phyloP scores from a whole-genome alignment of 768 basidiomycete genomes.

The Amanita pallidorosea region DNA sequence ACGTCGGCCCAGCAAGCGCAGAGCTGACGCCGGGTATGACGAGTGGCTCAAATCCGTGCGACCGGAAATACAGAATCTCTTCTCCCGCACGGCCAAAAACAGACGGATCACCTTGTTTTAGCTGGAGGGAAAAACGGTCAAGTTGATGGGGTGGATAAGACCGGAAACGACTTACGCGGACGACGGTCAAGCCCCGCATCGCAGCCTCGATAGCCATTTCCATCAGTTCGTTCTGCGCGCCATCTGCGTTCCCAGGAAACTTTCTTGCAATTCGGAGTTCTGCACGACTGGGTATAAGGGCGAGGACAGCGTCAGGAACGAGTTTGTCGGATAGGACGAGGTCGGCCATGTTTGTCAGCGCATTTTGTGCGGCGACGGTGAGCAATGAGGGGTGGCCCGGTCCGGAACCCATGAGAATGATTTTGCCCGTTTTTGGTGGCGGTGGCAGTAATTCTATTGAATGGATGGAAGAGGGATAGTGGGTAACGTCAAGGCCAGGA shows the following conservation, averaged over 20 bases:
- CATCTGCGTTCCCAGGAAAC: constrained; percentile 95
- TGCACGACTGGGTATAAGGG: constrained; percentile 62
- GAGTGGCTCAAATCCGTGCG: constrained; percentile 72
- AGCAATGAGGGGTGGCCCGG: constrained; percentile 92
- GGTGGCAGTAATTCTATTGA: not conserved
- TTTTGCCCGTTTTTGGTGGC: constrained; percentile 42
- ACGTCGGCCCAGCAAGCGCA: constrained; percentile 80
- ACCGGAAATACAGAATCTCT: constrained; percentile 87
- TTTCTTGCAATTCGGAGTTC: constrained; percentile 88
- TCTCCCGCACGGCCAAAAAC: constrained; percentile 93
- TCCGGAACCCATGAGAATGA: constrained; percentile 87
- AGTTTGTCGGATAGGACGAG: constrained; percentile 94
- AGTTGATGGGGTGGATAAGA: constrained; percentile 1
- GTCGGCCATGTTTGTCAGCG: constrained; percentile 72
- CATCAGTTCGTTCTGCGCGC: constrained; percentile 93
- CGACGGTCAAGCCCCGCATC: constrained; percentile 68
- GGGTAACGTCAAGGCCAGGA: not conserved
- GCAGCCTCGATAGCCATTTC: constrained; percentile 81
- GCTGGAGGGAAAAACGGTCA: constrained; percentile 24
- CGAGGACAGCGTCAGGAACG: constrained; percentile 81
- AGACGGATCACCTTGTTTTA: constrained; percentile 97
- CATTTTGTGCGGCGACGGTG: constrained; percentile 75
- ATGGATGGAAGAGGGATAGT: constrained; percentile 9
- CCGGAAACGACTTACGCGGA: constrained; percentile 46
- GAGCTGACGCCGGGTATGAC: constrained; percentile 88